These are phyloP conservation scores for Talaromyces sp. DNA, from an alignment of 2,329 filamentous ascomycete genomes.

Conservation along the genomic window DNA sequence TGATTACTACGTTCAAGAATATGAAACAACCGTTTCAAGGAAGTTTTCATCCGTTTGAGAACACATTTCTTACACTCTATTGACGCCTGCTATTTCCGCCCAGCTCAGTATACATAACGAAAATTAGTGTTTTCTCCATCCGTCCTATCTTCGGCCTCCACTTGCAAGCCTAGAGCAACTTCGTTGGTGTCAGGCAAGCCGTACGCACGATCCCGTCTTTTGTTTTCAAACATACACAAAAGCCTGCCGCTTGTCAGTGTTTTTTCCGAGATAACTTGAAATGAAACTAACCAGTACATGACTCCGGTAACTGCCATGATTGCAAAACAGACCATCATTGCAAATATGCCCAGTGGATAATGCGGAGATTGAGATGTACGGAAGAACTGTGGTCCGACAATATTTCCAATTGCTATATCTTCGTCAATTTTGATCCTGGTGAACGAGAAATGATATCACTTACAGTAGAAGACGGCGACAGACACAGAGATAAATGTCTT, in stretches of 20 bases:
- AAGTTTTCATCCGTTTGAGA: neutral
- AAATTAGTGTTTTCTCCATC: conserved; percentile 1
- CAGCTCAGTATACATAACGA: neutral
- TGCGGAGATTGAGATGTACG: neutral
- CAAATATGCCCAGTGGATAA: conserved; percentile 1
- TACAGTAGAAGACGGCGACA: neutral
- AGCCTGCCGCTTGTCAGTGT: neutral
- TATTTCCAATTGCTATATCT: conserved; percentile 3
- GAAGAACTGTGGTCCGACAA: neutral
- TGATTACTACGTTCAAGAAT: neutral
- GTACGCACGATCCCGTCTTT: neutral
- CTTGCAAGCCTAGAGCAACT: neutral
- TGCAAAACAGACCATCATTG: conserved; percentile 6
- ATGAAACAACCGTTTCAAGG: neutral
- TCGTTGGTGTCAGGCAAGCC: neutral
- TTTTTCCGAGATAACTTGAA: no score
- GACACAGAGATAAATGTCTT: conserved; percentile 34
- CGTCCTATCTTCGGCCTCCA: neutral
- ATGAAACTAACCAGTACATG: neutral
- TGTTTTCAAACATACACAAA: conserved; percentile 3
- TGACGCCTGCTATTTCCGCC: neutral
- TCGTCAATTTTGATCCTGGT: neutral
- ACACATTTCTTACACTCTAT: neutral
- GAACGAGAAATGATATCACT: neutral
- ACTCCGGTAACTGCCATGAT: conserved; percentile 5